Evolutionary conservation across 208 protist genomes (phyloP), one percentile per base, ranked within the genome.

Genomic region (Leishmania guyanensis): DNA sequence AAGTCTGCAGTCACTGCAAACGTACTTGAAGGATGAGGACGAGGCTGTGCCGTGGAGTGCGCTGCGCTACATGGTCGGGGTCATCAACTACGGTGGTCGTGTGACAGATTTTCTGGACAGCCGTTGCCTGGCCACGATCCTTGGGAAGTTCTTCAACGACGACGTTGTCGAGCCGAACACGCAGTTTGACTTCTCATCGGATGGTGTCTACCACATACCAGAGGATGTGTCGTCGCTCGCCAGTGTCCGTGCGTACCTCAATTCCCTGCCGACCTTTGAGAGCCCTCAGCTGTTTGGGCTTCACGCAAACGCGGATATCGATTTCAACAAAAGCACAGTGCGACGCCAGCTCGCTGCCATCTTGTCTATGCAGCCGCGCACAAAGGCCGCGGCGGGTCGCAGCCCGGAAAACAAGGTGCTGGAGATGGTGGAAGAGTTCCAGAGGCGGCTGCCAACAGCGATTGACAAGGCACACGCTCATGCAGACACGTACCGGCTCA

Each of bases 51-150:
- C 98, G 56, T 98, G 94, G 89, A 84, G 84, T 64, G 97, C 95
- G 26, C 80, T 99, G 69, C 84, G 86, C 43, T 99, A 98, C 84
- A 94, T 99, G 90, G 90, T 96, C 65, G 97, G 95, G 69, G 90
- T 98, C 60, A 98, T 99, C 82, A 98, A 99, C 92, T 99, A 99
- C 88, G 97, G 98, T 74, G 98, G 98, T 14, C 88, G 97, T 26
- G 97, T 99, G 33, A 99, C 98, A 3, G 97, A 99, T 81, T 97
- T 98, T 76, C 84, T 98, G 22, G 97, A 99, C 86, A 90, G 74
- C 62, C 92, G 97, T 48, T 94, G 91, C 74, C 83, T 98, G 36
- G 69, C 82, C 58, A 95, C 92, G 5, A 93, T 96, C 46, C 88
- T 98, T 20, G 64, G 84, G 33, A 86, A 86, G 65, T 97, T 96